phyloP scores from a whole-genome alignment of 2,329 filamentous ascomycete genomes.

The Trichoderma hamatum region DNA sequence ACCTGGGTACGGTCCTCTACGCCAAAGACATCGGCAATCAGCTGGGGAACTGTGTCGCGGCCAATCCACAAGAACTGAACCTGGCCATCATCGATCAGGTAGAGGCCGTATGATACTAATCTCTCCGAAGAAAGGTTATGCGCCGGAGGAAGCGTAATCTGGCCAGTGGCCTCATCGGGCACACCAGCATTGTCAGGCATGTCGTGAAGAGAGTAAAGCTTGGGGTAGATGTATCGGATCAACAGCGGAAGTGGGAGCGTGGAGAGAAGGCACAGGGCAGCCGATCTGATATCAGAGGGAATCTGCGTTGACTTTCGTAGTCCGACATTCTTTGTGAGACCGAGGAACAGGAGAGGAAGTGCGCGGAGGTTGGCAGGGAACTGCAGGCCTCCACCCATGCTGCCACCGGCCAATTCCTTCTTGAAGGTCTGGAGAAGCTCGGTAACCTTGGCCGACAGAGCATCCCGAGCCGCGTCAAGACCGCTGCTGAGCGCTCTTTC shows the following conservation, averaged over 20 bases:
- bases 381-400: constrained; percentile 91
- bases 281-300: constrained; percentile 88
- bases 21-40: constrained; percentile 89
- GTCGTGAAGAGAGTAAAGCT: constrained; percentile 85
- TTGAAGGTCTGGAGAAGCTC: constrained; percentile 94
- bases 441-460: constrained; percentile 85
- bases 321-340: constrained; percentile 93
- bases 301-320: constrained; percentile 92
- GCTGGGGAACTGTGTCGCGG: constrained; percentile 85
- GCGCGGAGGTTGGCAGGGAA: constrained; percentile 91
- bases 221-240: constrained; percentile 89
- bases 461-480: constrained; percentile 87
- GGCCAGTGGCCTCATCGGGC: constrained; percentile 81
- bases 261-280: constrained; percentile 89
- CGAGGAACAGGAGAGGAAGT: constrained; percentile 87
- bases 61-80: constrained; percentile 98
- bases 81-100: constrained; percentile 95
- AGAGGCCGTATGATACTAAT: constrained; percentile 86
- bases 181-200: constrained; percentile 94
- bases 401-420: constrained; percentile 94
- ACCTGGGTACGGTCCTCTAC: constrained; percentile 80
- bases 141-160: constrained; percentile 83
- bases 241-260: constrained; percentile 87
- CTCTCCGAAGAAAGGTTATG: constrained; percentile 86
- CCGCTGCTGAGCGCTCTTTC: constrained; percentile 85